Evolutionary conservation across 139 green algal species (phyloP).

Genomic region (Eudorina sp.): DNA sequence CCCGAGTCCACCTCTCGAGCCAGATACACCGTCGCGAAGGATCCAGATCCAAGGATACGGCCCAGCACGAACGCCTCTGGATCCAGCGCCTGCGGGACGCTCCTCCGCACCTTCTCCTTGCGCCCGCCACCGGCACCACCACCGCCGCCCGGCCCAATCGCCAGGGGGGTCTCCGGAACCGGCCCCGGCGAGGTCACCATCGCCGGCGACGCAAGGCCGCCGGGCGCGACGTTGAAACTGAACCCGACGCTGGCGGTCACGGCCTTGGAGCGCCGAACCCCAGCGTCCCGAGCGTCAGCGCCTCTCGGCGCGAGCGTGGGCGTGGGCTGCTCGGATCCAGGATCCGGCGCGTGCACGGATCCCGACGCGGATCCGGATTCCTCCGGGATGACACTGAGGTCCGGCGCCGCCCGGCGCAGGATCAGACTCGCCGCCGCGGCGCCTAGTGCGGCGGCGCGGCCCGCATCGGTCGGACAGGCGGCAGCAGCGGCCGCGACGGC

Average conservation of each 20-base stretch:
- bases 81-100: constrained; percentile 8
- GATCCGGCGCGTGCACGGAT: background rate
- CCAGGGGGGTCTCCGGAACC: background rate
- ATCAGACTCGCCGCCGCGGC: background rate
- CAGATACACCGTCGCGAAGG: constrained; percentile 60
- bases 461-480: background rate
- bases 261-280: background rate
- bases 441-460: background rate
- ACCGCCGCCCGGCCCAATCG: too few species aligned
- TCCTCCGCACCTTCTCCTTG: background rate
- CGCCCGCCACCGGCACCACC: background rate
- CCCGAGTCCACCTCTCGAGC: constrained; percentile 32
- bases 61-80: constrained; percentile 36
- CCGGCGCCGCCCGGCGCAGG: background rate
- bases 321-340: background rate
- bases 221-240: too few species aligned
- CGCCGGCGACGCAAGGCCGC: background rate
- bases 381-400: constrained; percentile 26
- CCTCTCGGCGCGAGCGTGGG: background rate
- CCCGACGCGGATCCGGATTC: background rate
- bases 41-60: constrained; percentile 45
- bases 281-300: background rate
- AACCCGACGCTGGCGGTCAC: background rate
- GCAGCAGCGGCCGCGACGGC: background rate
- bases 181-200: background rate